Percentiles rank a stretch among this genome's conserved stretches.
Conservation (phyloP, 345 rosid genomes). For the Populus alba region DNA sequence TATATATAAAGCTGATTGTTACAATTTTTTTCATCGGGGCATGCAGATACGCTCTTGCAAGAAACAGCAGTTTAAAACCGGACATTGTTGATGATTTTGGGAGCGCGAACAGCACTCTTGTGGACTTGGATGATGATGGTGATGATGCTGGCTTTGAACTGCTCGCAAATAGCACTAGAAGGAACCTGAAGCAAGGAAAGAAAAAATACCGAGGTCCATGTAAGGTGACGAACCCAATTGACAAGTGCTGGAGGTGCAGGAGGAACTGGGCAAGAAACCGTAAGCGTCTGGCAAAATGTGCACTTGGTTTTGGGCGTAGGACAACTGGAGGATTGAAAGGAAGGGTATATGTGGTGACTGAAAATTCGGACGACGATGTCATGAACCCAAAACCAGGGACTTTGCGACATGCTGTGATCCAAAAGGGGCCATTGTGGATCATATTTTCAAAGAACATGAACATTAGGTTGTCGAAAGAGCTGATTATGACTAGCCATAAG, state of each 20-base stretch:
- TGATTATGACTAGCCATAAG: conserved; percentile 16
- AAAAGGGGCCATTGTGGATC: conserved; percentile 28
- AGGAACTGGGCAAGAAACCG: conserved; percentile 16
- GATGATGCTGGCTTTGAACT: neutral
- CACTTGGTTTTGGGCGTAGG: conserved; percentile 20
- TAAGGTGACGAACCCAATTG: conserved; percentile 18
- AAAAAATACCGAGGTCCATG: conserved; percentile 11
- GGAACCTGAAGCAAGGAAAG: conserved; percentile 23
- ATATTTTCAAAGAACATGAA: conserved; percentile 13
- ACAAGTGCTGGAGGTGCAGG: conserved; percentile 23
- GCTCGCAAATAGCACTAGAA: conserved; percentile 7
- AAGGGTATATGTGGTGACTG: conserved; percentile 4
- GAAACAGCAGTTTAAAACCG: neutral
- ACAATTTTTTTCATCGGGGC: neutral
- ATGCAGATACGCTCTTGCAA: neutral
- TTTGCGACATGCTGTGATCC: conserved; percentile 24
- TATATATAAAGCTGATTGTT: too few species aligned
- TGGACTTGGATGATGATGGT: neutral
- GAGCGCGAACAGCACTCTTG: neutral
- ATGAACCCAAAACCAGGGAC: conserved; percentile 18
- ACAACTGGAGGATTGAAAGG: conserved; percentile 21
- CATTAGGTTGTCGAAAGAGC: conserved; percentile 20
- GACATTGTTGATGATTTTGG: too few species aligned
- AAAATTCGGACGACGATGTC: conserved; percentile 3
- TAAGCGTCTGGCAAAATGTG: conserved; percentile 20